Percentiles rank a stretch among this genome's conserved stretches.
Conservation (phyloP, 768 basidiomycete genomes). For the Amanita molliuscula region DNA sequence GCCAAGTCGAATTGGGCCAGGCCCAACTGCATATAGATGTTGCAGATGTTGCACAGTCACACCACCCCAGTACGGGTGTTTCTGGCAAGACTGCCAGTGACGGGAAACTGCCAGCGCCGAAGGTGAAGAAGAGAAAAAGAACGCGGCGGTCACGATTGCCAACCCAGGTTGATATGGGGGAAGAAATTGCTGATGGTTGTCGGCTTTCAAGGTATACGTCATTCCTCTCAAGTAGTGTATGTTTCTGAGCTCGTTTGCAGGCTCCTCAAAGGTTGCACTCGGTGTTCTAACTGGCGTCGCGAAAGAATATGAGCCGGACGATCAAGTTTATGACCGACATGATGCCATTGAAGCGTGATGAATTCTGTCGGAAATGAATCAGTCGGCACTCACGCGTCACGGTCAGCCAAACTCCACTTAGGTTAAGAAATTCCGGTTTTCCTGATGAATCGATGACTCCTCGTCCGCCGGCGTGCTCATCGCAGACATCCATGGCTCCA, state of each 20-base stretch:
- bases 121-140: constrained; percentile 13
- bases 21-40: constrained; percentile 20
- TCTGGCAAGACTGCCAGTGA: too few species aligned
- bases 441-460: too few species aligned
- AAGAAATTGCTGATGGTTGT: constrained; percentile 52
- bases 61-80: background rate
- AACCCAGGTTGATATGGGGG: constrained; percentile 45
- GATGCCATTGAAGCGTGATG: too few species aligned
- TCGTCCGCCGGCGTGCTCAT: too few species aligned
- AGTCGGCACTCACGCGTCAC: too few species aligned
- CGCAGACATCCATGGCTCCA: too few species aligned
- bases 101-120: constrained; percentile 4
- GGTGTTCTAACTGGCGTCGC: constrained; percentile 71
- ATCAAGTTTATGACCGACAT: constrained; percentile 75
- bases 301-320: constrained; percentile 76
- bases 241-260: constrained; percentile 23
- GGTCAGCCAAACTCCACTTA: too few species aligned
- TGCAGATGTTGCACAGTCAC: constrained; percentile 7
- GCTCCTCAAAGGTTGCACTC: constrained; percentile 64
- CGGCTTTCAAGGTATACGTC: constrained; percentile 75
- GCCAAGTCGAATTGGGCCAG: background rate
- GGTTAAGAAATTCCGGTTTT: too few species aligned
- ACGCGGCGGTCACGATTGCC: constrained; percentile 14
- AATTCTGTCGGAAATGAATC: too few species aligned
- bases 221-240: background rate